phyloP scores from a whole-genome alignment of 1,139 yeast genomes.

The Wickerhamiella infanticola region DNA sequence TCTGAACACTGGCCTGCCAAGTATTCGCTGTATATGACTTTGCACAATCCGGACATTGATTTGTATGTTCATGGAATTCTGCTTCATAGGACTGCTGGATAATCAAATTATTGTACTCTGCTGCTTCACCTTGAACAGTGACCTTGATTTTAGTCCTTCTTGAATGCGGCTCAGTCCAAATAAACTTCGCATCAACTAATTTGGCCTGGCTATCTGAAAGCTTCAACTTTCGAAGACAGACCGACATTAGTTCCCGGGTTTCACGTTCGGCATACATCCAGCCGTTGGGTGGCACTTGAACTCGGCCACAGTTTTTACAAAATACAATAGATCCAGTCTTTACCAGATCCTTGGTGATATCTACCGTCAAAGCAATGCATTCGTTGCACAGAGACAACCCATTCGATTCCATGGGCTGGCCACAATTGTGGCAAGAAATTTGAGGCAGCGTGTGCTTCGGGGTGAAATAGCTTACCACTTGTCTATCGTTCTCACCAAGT shows the following conservation, averaged over 20 bases:
- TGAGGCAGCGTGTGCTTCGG: constrained; percentile 47
- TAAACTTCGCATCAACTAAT: constrained; percentile 80
- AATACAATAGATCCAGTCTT: constrained; percentile 82
- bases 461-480: constrained; percentile 16
- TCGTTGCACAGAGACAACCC: constrained; percentile 96
- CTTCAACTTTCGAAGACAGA: constrained; percentile 75
- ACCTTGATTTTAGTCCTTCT: constrained; percentile 81
- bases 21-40: constrained; percentile 89
- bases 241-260: constrained; percentile 78
- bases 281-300: constrained; percentile 79
- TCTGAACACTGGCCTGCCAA: constrained; percentile 95
- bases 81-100: constrained; percentile 94
- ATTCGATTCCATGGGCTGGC: constrained; percentile 82
- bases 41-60: constrained; percentile 99
- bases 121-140: constrained; percentile 97
- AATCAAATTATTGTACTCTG: constrained; percentile 58
- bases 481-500: background rate
- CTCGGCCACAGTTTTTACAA: constrained; percentile 93
- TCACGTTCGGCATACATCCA: constrained; percentile 91
- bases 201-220: constrained; percentile 58
- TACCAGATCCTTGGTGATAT: constrained; percentile 89
- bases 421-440: constrained; percentile 94
- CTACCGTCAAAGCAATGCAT: constrained; percentile 86
- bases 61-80: constrained; percentile 83
- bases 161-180: constrained; percentile 99